A percentile compares a stretch with the other conserved stretches of the same genome.
Evolutionary conservation across 768 basidiomycete genomes (phyloP).

Genomic region (Tylopilus balloui): DNA sequence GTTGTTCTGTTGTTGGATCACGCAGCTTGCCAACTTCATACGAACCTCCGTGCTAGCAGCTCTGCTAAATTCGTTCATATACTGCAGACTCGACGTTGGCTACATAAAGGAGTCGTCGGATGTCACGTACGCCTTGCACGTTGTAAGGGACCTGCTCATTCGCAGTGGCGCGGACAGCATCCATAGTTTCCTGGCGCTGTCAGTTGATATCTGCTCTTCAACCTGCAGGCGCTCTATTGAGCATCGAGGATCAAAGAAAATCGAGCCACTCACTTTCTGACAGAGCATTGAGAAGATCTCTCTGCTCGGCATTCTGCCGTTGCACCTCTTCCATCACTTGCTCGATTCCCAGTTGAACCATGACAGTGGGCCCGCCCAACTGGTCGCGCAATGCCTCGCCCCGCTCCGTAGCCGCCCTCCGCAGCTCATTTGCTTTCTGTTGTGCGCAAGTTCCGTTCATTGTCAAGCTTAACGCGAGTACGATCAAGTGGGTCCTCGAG

Average conservation of each 20-base stretch:
- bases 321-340: constrained; percentile 55
- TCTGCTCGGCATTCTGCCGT: constrained; percentile 43
- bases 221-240: not conserved
- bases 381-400: constrained; percentile 58
- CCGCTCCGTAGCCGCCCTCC: constrained; percentile 59
- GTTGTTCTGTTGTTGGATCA: no score
- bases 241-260: not conserved
- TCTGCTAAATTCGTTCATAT: constrained; percentile 78
- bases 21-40: constrained; percentile 77
- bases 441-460: constrained; percentile 53
- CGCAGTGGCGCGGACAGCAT: constrained; percentile 64
- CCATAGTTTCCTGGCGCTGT: constrained; percentile 58
- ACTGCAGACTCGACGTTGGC: constrained; percentile 39
- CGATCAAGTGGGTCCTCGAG: constrained; percentile 61
- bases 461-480: constrained; percentile 55
- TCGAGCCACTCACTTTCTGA: not conserved
- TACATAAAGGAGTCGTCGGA: not conserved
- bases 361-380: constrained; percentile 65
- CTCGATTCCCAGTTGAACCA: constrained; percentile 65
- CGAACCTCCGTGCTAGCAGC: constrained; percentile 62
- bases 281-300: not conserved
- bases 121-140: constrained; percentile 58
- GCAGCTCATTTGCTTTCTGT: constrained; percentile 59
- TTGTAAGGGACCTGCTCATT: constrained; percentile 72
- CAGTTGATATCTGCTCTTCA: constrained; percentile 58